These are phyloP conservation scores for Cryptosporidium xiaoi DNA, from an alignment of 169 alveolate species.

Conservation along the genomic window DNA sequence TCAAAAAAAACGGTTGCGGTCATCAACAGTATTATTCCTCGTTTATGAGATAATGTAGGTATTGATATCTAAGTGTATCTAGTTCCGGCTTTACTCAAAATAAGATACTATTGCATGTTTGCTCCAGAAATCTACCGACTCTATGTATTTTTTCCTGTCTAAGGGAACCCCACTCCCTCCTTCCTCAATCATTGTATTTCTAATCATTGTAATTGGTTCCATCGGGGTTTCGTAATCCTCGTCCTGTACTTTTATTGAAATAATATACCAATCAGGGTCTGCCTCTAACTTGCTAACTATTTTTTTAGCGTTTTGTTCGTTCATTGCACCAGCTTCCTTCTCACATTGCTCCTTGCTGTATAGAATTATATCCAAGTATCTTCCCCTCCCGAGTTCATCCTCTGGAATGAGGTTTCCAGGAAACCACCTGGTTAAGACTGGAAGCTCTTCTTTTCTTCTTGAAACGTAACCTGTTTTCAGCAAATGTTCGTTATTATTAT, in stretches of 20 bases:
- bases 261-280: constrained; percentile 90
- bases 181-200: constrained; percentile 94
- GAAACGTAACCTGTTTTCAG: constrained; percentile 91
- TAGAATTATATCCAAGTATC: constrained; percentile 93
- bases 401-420: constrained; percentile 77
- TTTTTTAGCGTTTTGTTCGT: constrained; percentile 16
- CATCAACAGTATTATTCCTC: background rate
- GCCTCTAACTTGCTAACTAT: constrained; percentile 71
- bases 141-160: constrained; percentile 89
- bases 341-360: constrained; percentile 94
- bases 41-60: background rate
- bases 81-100: constrained; percentile 50
- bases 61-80: background rate
- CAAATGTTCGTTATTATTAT: constrained; percentile 86
- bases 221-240: constrained; percentile 93
- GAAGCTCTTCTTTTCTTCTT: constrained; percentile 94
- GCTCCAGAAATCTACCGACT: constrained; percentile 96
- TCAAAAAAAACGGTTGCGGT: background rate
- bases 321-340: constrained; percentile 86
- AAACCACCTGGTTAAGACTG: constrained; percentile 96
- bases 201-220: constrained; percentile 97
- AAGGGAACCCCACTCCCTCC: constrained; percentile 99
- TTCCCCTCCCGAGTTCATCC: constrained; percentile 80
- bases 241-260: constrained; percentile 88
- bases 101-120: constrained; percentile 86